Conservation (phyloP, 768 basidiomycete species). For the Serendipita sp. region DNA sequence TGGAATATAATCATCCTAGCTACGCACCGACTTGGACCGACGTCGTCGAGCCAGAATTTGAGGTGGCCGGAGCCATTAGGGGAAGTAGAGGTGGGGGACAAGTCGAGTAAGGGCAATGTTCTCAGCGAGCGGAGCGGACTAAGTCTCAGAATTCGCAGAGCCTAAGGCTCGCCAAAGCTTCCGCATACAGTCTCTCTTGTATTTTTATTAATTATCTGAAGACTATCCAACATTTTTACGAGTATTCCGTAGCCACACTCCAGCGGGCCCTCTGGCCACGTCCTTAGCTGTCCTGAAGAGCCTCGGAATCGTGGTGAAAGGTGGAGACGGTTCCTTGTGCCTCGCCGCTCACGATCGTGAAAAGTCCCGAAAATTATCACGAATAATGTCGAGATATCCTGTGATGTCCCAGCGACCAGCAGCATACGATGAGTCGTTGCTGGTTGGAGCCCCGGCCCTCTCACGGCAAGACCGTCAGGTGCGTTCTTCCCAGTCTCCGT, state of each 20-base stretch:
- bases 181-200: too few species aligned
- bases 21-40: constrained; percentile 87
- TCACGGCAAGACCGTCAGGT: constrained; percentile 2
- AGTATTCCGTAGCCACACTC: too few species aligned
- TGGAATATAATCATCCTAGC: neutral
- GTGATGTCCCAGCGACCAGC: neutral
- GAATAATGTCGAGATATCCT: constrained; percentile 6
- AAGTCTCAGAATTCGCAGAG: neutral
- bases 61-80: neutral
- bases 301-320: too few species aligned
- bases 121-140: neutral
- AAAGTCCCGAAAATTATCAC: neutral
- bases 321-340: neutral
- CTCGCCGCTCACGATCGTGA: neutral
- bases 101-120: too few species aligned
- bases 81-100: neutral
- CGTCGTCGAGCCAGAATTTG: constrained; percentile 30
- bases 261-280: too few species aligned
- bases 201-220: too few species aligned
- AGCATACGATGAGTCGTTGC: neutral
- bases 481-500: neutral
- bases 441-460: neutral
- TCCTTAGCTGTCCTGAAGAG: too few species aligned
- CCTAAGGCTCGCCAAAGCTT: neutral
- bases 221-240: too few species aligned